These are phyloP conservation scores for Lentinula detonsa DNA, from an alignment of 768 basidiomycete species.

Conservation along the genomic window DNA sequence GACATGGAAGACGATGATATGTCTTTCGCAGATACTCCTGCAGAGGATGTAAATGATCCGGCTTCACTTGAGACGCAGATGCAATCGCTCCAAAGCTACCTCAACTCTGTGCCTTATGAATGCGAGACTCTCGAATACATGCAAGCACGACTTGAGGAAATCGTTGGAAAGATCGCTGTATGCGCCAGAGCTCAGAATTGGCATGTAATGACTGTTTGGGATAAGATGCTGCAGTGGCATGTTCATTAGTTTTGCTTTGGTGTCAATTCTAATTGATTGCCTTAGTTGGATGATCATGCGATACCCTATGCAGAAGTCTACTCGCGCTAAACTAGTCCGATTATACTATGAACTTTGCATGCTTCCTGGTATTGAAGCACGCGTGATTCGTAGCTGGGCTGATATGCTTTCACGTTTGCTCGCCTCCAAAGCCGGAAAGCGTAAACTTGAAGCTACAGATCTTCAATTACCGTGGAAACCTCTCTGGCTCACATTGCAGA, in stretches of 20 bases:
- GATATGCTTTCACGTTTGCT: slow-evolving; percentile 73
- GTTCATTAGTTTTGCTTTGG: slow-evolving; percentile 12
- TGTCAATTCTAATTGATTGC: neutral
- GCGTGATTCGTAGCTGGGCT: slow-evolving; percentile 67
- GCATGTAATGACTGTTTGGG: slow-evolving; percentile 70
- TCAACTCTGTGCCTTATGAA: slow-evolving; percentile 65
- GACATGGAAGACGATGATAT: slow-evolving; percentile 59
- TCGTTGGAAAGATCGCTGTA: slow-evolving; percentile 61
- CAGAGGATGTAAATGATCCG: slow-evolving; percentile 29
- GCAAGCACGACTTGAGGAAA: slow-evolving; percentile 61
- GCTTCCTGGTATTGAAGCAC: slow-evolving; percentile 69
- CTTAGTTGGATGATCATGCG: slow-evolving; percentile 75
- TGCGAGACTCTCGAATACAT: slow-evolving; percentile 69
- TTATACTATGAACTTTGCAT: slow-evolving; percentile 79
- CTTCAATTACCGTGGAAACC: slow-evolving; percentile 69
- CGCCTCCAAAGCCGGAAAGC: slow-evolving; percentile 59
- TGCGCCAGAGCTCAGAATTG: slow-evolving; percentile 75
- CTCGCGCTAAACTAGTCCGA: slow-evolving; percentile 65
- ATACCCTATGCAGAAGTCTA: slow-evolving; percentile 66
- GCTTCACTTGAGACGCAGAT: slow-evolving; percentile 52
- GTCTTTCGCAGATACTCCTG: slow-evolving; percentile 30
- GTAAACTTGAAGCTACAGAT: slow-evolving; percentile 63
- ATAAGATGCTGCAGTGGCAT: slow-evolving; percentile 74
- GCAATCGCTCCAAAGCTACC: slow-evolving; percentile 57
- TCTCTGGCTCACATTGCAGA: slow-evolving; percentile 69